phyloP scores from a whole-genome alignment of 2,329 filamentous ascomycete species.

The Chalara sp. region DNA sequence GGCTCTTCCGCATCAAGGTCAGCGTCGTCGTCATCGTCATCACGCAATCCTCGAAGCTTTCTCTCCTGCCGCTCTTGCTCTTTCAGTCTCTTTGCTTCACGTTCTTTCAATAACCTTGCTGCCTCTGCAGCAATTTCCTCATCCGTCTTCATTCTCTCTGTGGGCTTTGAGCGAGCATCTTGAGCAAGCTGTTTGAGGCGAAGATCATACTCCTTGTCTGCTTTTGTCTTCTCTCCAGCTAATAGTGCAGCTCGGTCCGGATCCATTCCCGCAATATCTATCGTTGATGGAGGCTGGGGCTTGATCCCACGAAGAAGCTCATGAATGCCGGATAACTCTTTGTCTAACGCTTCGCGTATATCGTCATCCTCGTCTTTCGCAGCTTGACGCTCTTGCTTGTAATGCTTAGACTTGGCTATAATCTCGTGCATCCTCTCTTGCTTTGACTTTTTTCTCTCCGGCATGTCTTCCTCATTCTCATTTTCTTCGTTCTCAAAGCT shows the following conservation, averaged over 20 bases:
- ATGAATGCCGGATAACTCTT: conserved; percentile 72
- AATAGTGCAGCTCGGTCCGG: conserved; percentile 56
- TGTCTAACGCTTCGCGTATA: conserved; percentile 74
- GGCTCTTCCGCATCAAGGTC: conserved; percentile 28
- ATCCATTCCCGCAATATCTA: conserved; percentile 45
- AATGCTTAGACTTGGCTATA: conserved; percentile 91
- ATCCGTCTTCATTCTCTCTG: conserved; percentile 83
- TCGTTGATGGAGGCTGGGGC: conserved; percentile 36
- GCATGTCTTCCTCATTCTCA: conserved; percentile 47
- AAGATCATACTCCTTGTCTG: conserved; percentile 84
- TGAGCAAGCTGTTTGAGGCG: conserved; percentile 74
- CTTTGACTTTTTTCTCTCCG: conserved; percentile 87
- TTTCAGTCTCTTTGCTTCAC: conserved; percentile 73
- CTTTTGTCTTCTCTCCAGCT: conserved; percentile 52
- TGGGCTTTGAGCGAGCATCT: conserved; percentile 79
- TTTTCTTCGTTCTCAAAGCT: conserved; percentile 44
- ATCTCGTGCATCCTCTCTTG: conserved; percentile 97
- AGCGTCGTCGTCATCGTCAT: conserved; percentile 58
- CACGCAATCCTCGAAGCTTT: conserved; percentile 82
- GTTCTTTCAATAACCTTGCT: conserved; percentile 65
- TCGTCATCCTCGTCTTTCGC: conserved; percentile 92
- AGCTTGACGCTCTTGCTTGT: conserved; percentile 92
- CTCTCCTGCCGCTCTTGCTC: conserved; percentile 19
- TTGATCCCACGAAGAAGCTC: conserved; percentile 57
- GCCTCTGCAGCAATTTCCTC: conserved; percentile 79